Conservation (phyloP, 2,329 filamentous ascomycete genomes). For the Cercospora brassicicola region DNA sequence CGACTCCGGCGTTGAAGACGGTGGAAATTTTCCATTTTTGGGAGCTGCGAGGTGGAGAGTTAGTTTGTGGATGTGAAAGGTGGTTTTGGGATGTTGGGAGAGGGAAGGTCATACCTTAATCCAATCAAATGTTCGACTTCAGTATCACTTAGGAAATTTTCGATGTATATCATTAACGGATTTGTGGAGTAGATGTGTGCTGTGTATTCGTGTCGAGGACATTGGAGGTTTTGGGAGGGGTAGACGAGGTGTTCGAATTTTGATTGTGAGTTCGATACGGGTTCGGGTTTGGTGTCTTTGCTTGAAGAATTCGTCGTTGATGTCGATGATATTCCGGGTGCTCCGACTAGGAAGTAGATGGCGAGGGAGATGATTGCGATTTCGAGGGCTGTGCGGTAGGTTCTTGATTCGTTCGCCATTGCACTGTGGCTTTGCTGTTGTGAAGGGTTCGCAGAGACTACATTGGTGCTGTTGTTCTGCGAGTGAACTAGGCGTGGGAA, state of each 20-base stretch:
- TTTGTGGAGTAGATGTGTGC: constrained; percentile 54
- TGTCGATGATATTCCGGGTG: constrained; percentile 29
- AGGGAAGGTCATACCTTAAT: constrained; percentile 44
- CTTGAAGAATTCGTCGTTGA: background rate
- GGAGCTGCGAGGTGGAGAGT: constrained; percentile 30
- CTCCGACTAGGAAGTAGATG: constrained; percentile 38
- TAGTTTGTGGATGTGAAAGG: too few relatives aligned
- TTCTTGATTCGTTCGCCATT: constrained; percentile 9
- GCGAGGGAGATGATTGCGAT: constrained; percentile 35
- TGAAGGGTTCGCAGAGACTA: background rate
- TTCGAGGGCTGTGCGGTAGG: constrained; percentile 38
- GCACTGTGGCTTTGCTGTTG: background rate
- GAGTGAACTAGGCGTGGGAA: background rate
- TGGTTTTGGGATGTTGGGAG: too few relatives aligned
- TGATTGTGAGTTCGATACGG: constrained; percentile 18
- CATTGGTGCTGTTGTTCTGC: background rate
- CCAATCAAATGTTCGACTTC: constrained; percentile 40
- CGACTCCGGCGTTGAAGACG: constrained; percentile 52
- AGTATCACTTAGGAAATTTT: constrained; percentile 18
- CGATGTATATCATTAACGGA: constrained; percentile 60
- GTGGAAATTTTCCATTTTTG: constrained; percentile 57
- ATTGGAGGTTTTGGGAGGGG: constrained; percentile 43
- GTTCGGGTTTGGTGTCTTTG: background rate
- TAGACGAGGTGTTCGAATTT: constrained; percentile 45
- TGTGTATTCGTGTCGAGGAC: constrained; percentile 42